These are phyloP conservation scores for Dioscorea zingiberensis DNA, from an alignment of 106 monocot species.

Conservation along the genomic window DNA sequence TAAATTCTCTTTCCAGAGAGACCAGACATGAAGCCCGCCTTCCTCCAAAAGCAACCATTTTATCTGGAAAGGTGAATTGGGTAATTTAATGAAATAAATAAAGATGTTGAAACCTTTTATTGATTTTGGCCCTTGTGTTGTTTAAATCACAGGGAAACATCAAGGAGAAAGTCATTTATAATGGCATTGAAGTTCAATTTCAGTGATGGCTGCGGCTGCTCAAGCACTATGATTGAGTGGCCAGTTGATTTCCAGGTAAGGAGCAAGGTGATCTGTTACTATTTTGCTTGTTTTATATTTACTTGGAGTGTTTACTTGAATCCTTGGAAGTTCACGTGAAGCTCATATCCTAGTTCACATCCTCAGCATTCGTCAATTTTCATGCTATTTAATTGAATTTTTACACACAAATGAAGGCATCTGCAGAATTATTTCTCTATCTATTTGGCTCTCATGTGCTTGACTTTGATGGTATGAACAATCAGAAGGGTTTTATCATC, in stretches of 20 bases:
- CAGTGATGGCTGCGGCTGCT: constrained; percentile 72
- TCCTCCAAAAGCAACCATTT: constrained; percentile 78
- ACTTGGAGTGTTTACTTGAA: no score
- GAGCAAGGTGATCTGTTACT: neutral
- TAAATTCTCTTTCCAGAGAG: constrained; percentile 85
- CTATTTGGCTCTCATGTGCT: no score
- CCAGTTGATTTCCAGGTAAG: constrained; percentile 68
- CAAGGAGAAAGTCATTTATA: constrained; percentile 44
- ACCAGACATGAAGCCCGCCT: constrained; percentile 57
- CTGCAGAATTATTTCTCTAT: no score
- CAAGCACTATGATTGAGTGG: constrained; percentile 40
- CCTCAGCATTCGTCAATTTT: no score
- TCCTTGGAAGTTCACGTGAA: no score
- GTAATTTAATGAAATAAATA: neutral
- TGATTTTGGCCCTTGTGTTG: neutral
- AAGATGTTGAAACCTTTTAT: neutral
- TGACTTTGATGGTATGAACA: no score
- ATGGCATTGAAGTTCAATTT: constrained; percentile 77
- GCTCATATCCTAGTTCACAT: no score
- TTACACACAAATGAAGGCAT: no score
- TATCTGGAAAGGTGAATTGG: constrained; percentile 55
- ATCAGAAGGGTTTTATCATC: no score
- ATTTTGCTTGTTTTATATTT: neutral
- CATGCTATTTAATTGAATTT: no score
- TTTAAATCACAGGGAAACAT: constrained; percentile 45